A percentile compares a stretch with the other conserved stretches of the same genome.
phyloP scores from a whole-genome alignment of 2,329 filamentous ascomycete genomes.

The Fusarium domesticum region DNA sequence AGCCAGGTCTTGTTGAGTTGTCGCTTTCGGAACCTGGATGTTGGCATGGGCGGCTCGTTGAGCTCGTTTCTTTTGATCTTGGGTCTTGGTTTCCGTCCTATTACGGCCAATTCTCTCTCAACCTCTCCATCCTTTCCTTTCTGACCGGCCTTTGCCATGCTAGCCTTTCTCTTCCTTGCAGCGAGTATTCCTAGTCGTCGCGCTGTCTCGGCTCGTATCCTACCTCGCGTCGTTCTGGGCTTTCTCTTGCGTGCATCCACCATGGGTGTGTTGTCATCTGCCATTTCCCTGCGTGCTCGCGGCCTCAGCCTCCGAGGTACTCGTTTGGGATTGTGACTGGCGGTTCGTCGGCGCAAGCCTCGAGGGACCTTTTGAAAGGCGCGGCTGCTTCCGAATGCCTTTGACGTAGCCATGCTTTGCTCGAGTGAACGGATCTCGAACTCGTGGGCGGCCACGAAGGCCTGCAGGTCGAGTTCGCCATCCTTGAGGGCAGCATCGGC shows the following conservation, averaged over 20 bases:
- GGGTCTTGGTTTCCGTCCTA: constrained; percentile 45
- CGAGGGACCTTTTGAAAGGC: constrained; percentile 91
- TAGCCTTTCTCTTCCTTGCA: constrained; percentile 50
- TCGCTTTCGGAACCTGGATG: constrained; percentile 74
- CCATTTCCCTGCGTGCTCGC: constrained; percentile 71
- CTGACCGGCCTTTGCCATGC: constrained; percentile 30
- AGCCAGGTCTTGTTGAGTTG: constrained; percentile 90
- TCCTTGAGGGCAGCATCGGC: constrained; percentile 54
- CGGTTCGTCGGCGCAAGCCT: constrained; percentile 78
- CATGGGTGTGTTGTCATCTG: constrained; percentile 85
- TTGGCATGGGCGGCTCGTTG: constrained; percentile 54
- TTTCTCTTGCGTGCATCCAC: constrained; percentile 64
- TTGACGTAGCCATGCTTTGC: constrained; percentile 74
- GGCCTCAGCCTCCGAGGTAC: constrained; percentile 74
- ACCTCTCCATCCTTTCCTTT: constrained; percentile 14
- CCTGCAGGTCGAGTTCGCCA: constrained; percentile 80
- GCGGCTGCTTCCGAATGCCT: constrained; percentile 58
- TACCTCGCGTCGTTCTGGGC: constrained; percentile 53
- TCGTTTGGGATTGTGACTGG: constrained; percentile 90
- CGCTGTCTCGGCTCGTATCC: constrained; percentile 72
- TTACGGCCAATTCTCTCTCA: constrained; percentile 13
- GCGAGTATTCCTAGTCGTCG: constrained; percentile 65
- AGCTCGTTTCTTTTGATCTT: constrained; percentile 70
- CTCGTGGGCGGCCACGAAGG: constrained; percentile 80
- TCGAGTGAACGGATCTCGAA: constrained; percentile 88